Base-by-base conservation (phyloP, 1,284 basidiomycete species). In the Leccinum subspadiceum region DNA sequence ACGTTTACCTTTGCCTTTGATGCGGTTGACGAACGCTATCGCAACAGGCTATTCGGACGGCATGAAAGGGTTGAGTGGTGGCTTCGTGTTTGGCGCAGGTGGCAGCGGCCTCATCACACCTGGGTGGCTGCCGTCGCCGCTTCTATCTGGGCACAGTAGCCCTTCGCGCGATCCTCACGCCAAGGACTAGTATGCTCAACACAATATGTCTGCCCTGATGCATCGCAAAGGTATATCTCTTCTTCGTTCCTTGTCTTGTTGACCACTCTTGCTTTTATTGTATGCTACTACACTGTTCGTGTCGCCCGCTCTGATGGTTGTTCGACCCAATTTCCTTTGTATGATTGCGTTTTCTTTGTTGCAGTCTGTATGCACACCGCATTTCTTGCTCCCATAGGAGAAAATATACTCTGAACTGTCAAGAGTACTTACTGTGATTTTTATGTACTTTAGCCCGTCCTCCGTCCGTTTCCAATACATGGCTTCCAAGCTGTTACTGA, bases 81-180 rank as follows among this genome's bases (percentile, higher is more conserved):
- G 90, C 4, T 93, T 92, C 69, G 85, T 92, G 37, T 93, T 87
- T 67, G 90, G 91, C 8, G 81, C 86, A 2, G 88, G 88, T 22
- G 91, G 90, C 10, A 91, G 87, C 65, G 90, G 70, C 22, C 71
- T 73, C 8, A 76, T 76, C 48, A 76, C 74, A 22, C 73, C 72
- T n/a, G 72, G 72, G 5, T 75, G 70, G 69, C 49, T 75, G 33
- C 60, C 63, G 1, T 75, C 72, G 2, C 72, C 72, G 24, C 60
- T 73, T 49, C 70, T 64, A 39, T 75, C 73, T 31, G 74, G 72
- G 17, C 60, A 72, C 29, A 75, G 66, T 56, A 74, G 68, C 22
- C 73, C 70, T 41, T 57, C 63, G 24, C 65, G 71, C 49, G 65
- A 70, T 48, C 64, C 57, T 41, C 54, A 65, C 57, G 41, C 54